These are phyloP conservation scores for Aspergillus haitiensis DNA, from an alignment of 495 filamentous ascomycete genomes.

Conservation along the genomic window DNA sequence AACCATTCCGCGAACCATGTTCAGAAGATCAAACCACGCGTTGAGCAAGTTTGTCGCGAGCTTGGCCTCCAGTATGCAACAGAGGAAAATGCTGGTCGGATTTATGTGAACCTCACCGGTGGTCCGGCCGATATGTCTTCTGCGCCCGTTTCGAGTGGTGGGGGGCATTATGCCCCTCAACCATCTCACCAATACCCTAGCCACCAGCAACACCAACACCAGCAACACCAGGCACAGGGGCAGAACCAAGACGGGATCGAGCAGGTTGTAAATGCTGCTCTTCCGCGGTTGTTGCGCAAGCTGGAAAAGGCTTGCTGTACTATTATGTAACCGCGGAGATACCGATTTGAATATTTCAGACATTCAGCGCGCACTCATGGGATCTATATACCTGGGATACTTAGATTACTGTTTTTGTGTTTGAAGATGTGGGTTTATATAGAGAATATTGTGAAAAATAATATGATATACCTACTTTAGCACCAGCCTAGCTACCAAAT, in stretches of 20 bases:
- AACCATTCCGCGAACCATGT: conserved; percentile 79
- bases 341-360: neutral
- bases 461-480: neutral
- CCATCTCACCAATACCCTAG: conserved; percentile 35
- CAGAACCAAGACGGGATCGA: conserved; percentile 62
- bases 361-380: neutral
- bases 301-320: conserved; percentile 71
- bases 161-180: conserved; percentile 30
- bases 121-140: conserved; percentile 57
- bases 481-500: no score
- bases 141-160: conserved; percentile 38
- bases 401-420: neutral
- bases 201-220: conserved; percentile 32
- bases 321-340: conserved; percentile 62
- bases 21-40: conserved; percentile 87
- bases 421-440: neutral
- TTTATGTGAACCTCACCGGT: conserved; percentile 70
- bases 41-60: conserved; percentile 81
- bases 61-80: conserved; percentile 77
- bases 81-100: conserved; percentile 83
- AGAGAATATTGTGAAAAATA: neutral
- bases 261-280: conserved; percentile 59
- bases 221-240: conserved; percentile 44
- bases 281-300: conserved; percentile 61
- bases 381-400: conserved; percentile 17